Base-by-base conservation (phyloP, 2,329 filamentous ascomycete genomes). In the Aspergillus ruber region DNA sequence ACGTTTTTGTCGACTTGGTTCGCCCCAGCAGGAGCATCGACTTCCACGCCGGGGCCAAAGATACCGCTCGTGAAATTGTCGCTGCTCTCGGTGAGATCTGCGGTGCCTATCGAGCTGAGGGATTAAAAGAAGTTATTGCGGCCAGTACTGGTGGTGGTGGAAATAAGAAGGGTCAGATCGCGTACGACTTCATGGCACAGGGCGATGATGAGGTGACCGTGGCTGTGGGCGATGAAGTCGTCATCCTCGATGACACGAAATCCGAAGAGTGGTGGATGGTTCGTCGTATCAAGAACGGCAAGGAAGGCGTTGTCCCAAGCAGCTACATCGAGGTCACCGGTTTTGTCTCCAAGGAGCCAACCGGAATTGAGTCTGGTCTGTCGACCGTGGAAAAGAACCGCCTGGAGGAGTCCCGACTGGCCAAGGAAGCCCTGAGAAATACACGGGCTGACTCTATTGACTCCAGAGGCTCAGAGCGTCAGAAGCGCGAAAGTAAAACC, bases 251-350 rank as follows among this genome's bases (percentile, higher is more conserved):
- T 63, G 90, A 96, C 62, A 82, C 77, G 29, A 93, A 90, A 70
- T 96, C 90, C 53, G 90, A 96, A 50, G 93, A 98, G 65, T 98
- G 93, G 93, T 97, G 93, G 91, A 90, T 93, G 75, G 89, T 98
- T 32, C 82, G 87, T 50, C 82, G 90, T 32, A 63, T 96, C 53
- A 94, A 90, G 73, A 97, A 90, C 64, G 89, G 89, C 57, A 93
- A 90, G 64, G 89, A 96, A 71, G 93, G 93, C 35, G 93, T 98
- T 21, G 90, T 98, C 7, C 93, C 93, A 12, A 93, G 90, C 74
- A 95, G 89, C 69, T 98, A 97, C 62, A 85, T 98, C 58, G 91
- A 98, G 67, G 75, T 95, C 45, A 90, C 83, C 18, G 89, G 88
- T 47, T 79, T 80, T 10, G 68, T 84, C 20, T 66, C 78, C 7